Percentiles rank a stretch among this genome's conserved stretches.
Evolutionary conservation across 2,329 filamentous ascomycete genomes (phyloP).

Genomic region (Chrysosporium queenslandicum): DNA sequence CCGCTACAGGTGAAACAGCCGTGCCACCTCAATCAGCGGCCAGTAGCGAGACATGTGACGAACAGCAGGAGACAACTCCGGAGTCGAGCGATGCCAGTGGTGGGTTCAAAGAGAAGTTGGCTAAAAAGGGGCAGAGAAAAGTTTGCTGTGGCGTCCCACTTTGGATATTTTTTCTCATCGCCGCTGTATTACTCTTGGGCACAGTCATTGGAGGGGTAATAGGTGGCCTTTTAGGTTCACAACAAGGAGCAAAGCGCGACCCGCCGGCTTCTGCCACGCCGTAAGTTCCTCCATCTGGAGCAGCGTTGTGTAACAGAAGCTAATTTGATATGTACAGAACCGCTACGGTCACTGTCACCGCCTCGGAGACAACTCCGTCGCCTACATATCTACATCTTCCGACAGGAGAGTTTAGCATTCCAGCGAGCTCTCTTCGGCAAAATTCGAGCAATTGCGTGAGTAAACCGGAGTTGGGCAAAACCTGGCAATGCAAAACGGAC

Average conservation of each 20-base stretch:
- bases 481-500: conserved; percentile 44
- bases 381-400: conserved; percentile 39
- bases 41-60: background rate
- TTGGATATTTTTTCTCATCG: conserved; percentile 41
- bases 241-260: conserved; percentile 23
- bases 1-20: conserved; percentile 35
- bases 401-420: conserved; percentile 42
- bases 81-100: conserved; percentile 22
- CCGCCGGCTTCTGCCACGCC: background rate
- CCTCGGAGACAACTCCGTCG: conserved; percentile 43
- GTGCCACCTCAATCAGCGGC: conserved; percentile 16
- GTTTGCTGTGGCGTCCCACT: conserved; percentile 44
- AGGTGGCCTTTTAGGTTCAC: conserved; percentile 44
- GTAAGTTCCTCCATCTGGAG: conserved; percentile 8
- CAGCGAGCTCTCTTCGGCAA: conserved; percentile 39
- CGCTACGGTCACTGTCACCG: conserved; percentile 37
- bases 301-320: background rate
- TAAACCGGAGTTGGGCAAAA: conserved; percentile 35
- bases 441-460: conserved; percentile 43
- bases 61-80: conserved; percentile 15
- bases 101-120: conserved; percentile 37
- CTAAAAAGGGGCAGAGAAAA: conserved; percentile 35
- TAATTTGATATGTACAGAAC: conserved; percentile 11
- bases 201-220: conserved; percentile 45
- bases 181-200: conserved; percentile 40